Evolutionary conservation across 495 filamentous ascomycete species (phyloP), one percentile per base, ranked within the genome.

Genomic region (Podospora anserina): DNA sequence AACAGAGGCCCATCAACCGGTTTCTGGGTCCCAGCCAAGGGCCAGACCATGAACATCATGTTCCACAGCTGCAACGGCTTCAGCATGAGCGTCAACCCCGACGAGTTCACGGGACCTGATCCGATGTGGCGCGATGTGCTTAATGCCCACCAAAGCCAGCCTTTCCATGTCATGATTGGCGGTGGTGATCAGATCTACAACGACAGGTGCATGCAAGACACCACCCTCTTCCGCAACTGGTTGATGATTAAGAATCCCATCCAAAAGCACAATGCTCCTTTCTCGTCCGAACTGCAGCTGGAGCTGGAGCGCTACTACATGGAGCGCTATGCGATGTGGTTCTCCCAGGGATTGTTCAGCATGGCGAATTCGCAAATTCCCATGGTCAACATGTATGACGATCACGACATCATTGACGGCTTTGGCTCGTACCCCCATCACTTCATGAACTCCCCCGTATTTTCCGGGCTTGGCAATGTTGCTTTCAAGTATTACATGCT

Each of bases 401-500:
- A 98, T 73, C 95, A 98, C 79, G 95, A 99, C 70, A 96, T 98
- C 72, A 95, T 99, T 69, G 94, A 99, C 78, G 96, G 95, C 1
- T 99, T 88, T 77, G 96, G 96, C 5, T 96, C 93, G 0, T 99
- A 99, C 74, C 88, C 94, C 1, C 86, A 96, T 68, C 87, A 93
- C 72, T 95, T 96, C 72, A 98, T 97, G 91, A 84, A 87, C 67
- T 92, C 90, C n/a, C 88, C 90, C 19, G 92, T 98, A 16, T 96
- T 99, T 72, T 90, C 88, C 2, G 95, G 95, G 3, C 78, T 99
- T 54, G 95, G 95, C 11, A 89, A 89, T 61, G 87, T 97, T 61
- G 95, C 94, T 1, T 97, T 94, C 84, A 99, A 98, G 76, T 97
- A 97, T 74, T 99, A 99, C 74, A 88, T 99, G 88, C 84, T 99